A percentile compares a stretch with the other conserved stretches of the same genome.
Conservation (phyloP, 2,329 filamentous ascomycete species). For the Nothopassalora personata region DNA sequence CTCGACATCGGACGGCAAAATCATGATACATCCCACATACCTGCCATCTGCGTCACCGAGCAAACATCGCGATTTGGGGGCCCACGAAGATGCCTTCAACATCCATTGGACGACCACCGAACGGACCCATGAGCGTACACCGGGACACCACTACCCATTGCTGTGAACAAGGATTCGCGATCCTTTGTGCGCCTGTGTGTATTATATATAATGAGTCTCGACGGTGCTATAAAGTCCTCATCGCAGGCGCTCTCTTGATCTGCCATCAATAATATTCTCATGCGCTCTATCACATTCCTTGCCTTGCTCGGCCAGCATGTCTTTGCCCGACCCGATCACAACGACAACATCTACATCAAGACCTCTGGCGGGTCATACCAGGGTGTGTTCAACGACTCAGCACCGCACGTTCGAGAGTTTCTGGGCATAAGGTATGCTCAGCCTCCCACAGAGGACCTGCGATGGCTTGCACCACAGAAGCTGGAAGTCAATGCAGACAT, state of each 20-base stretch:
- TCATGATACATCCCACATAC: no score
- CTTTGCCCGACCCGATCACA: not conserved
- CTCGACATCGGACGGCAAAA: no score
- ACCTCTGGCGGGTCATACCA: not conserved
- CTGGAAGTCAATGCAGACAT: conserved; percentile 16
- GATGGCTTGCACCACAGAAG: conserved; percentile 29
- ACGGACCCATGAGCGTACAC: not conserved
- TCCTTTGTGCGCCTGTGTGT: not conserved
- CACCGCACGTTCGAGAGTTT: conserved; percentile 25
- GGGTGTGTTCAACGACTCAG: conserved; percentile 6
- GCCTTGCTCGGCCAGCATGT: not conserved
- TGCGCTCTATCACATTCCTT: not conserved
- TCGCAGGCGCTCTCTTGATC: not conserved
- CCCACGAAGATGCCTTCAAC: not conserved
- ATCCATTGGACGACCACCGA: not conserved
- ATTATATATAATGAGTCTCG: not conserved
- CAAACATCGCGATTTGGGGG: no score
- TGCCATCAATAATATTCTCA: not conserved
- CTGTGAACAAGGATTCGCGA: not conserved
- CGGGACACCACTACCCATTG: not conserved
- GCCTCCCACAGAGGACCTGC: conserved; percentile 32
- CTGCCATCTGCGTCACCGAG: no score
- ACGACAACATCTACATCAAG: not conserved
- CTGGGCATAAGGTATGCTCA: conserved; percentile 35
- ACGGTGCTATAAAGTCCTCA: not conserved